phyloP scores from a whole-genome alignment of 225 moss, liverwort and hornwort species.

The Anthoceros angustus region DNA sequence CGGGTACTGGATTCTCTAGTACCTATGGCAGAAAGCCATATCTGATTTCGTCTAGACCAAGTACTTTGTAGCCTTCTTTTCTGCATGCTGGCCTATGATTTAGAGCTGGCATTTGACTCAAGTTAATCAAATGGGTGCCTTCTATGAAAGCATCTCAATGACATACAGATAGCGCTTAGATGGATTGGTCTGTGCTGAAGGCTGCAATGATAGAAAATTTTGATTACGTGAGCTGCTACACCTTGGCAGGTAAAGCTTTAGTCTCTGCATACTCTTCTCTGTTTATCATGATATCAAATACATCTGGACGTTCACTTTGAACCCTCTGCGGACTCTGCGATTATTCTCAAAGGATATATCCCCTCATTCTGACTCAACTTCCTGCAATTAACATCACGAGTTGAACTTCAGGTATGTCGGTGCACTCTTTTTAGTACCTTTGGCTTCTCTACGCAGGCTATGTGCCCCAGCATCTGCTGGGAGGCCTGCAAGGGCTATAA shows the following conservation, averaged over 20 bases:
- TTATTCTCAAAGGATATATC: background rate
- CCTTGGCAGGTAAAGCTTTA: background rate
- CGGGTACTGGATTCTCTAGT: background rate
- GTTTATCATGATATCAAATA: background rate
- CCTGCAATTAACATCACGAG: background rate
- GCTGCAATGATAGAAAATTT: background rate
- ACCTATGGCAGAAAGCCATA: constrained; percentile 4
- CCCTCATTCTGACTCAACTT: background rate
- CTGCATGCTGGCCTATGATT: background rate
- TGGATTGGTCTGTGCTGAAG: background rate
- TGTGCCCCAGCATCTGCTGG: background rate
- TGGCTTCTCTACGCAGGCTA: background rate
- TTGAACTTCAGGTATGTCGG: background rate
- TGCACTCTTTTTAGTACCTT: background rate
- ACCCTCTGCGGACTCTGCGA: background rate
- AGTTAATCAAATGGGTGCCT: background rate
- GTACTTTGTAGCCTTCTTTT: background rate
- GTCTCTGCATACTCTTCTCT: background rate
- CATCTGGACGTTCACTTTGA: background rate
- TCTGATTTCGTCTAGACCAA: background rate
- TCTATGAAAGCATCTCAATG: background rate
- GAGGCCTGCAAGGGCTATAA: background rate
- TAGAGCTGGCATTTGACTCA: background rate
- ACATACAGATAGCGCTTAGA: background rate
- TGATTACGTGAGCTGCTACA: background rate